Evolutionary conservation across 352 stramenopile genomes (phyloP).

Genomic region (Globisporangium viniferum): DNA sequence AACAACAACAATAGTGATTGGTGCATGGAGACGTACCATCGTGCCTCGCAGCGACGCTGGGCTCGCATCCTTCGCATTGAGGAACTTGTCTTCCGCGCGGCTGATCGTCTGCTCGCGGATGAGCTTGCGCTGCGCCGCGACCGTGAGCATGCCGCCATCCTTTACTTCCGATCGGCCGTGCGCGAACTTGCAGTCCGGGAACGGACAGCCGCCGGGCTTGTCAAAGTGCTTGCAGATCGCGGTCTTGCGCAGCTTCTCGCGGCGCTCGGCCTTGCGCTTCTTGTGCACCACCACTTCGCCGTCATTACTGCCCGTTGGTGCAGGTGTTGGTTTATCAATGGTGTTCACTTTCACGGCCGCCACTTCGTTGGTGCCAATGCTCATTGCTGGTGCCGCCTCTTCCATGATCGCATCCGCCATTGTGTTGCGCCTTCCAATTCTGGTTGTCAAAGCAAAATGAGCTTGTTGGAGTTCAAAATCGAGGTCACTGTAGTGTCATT

Average conservation of each 20-base stretch:
- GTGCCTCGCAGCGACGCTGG: slow-evolving; percentile 54
- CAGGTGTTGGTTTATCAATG: background rate
- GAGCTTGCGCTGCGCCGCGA: slow-evolving; percentile 75
- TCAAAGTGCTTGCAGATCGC: slow-evolving; percentile 86
- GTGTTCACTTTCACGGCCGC: background rate
- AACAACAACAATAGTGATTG: background rate
- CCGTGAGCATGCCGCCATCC: slow-evolving; percentile 51
- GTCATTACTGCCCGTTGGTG: background rate
- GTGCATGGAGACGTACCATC: slow-evolving; percentile 40
- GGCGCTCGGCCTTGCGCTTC: slow-evolving; percentile 62
- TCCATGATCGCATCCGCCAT: slow-evolving; percentile 14
- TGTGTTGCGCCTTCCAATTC: background rate
- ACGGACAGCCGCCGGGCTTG: slow-evolving; percentile 78
- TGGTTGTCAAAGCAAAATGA: background rate
- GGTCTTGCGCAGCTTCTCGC: slow-evolving; percentile 70
- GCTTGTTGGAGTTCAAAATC: background rate
- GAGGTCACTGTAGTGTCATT: slow-evolving; percentile 9
- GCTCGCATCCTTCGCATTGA: slow-evolving; percentile 25
- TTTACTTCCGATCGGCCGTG: slow-evolving; percentile 64
- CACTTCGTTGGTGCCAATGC: background rate
- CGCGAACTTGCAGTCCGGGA: slow-evolving; percentile 80
- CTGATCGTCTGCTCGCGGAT: slow-evolving; percentile 72
- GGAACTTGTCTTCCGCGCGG: slow-evolving; percentile 66
- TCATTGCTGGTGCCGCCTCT: background rate
- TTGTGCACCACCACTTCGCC: slow-evolving; percentile 26